Base-by-base conservation (phyloP, 495 filamentous ascomycete species). In the Penicillium silybi region DNA sequence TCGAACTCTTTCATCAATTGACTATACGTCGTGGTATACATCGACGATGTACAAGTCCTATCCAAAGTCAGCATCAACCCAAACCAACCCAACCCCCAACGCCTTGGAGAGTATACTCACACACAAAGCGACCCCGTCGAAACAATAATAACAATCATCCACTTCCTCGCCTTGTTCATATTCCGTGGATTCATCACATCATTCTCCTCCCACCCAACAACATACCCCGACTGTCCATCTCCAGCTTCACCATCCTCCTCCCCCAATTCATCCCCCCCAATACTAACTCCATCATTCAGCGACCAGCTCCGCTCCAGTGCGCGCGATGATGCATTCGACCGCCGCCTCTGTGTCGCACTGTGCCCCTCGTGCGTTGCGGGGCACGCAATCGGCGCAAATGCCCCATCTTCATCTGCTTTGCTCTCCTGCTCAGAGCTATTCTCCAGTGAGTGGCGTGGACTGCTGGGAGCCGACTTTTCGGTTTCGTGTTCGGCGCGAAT, bases 1-100 rank as follows among this genome's bases (percentile, higher is more conserved):
- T 78, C 62, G 59, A 95, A 95, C 41, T 95, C 88, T n/a, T 68
- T 65, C 46, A 82, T 86, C 61, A 96, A 77, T 65, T 96, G 91
- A n/a, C 34, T 62, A 67, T 97, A 97, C 0, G 87, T 95, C 8
- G 81, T 81, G 2, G 90, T 92, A 63, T 98, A 97, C 61, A 95
- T 84, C 1, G 90, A 92, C 18, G 88, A 92, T 2, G 89, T 81
- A 65, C 89, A 92, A 6, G 92, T 97, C 44, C 89, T 92, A 38
- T 11, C 4, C 45, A 11, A 11, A 47, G 35, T 17, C 10, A 48
- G 27, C 41, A 32, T 48, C 41, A 55, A 39, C 39, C n/a, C 9
- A 8, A 41, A 20, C 17, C 20, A 19, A 35, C 13, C 9, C 2
- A 9, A 44, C 16, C 5, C 10, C 22, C 1, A 22, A 20, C 13